phyloP scores from a whole-genome alignment of 2,329 filamentous ascomycete genomes.

The Huntiella omanensis region DNA sequence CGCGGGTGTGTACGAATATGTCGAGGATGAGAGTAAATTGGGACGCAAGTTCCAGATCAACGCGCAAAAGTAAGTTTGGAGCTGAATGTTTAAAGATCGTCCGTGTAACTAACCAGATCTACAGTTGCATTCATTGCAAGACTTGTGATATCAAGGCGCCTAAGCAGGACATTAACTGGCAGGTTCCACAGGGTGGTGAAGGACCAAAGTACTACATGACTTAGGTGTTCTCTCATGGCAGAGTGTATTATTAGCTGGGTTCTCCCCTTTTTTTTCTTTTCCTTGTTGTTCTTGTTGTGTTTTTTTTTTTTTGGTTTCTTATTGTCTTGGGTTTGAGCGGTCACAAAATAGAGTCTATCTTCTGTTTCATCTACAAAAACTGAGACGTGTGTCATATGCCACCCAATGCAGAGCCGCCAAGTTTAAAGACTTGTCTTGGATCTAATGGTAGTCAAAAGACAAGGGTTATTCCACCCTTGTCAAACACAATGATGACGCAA shows the following conservation, averaged over 20 bases:
- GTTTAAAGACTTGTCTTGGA: too few species aligned
- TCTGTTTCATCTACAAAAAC: too few species aligned
- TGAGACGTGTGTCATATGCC: too few species aligned
- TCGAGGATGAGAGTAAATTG: conserved; percentile 77
- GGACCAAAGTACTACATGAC: conserved; percentile 56
- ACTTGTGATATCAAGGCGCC: conserved; percentile 98
- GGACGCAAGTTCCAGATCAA: conserved; percentile 97
- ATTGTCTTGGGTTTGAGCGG: conserved; percentile 1
- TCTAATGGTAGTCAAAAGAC: too few species aligned
- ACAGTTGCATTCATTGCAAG: conserved; percentile 98
- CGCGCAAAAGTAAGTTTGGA: conserved; percentile 65
- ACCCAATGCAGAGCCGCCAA: too few species aligned
- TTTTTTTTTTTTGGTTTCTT: conserved; percentile 2
- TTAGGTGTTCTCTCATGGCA: conserved; percentile 14
- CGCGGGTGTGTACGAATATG: conserved; percentile 93
- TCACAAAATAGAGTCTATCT: too few species aligned
- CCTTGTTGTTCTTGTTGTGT: not conserved
- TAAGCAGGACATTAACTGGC: conserved; percentile 92
- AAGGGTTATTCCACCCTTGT: too few species aligned
- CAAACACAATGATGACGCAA: too few species aligned
- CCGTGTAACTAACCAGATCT: conserved; percentile 7
- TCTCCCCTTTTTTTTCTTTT: not conserved
- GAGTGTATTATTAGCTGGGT: not conserved
- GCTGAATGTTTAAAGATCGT: not conserved
- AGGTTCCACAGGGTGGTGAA: conserved; percentile 81